Base-by-base conservation (phyloP, 2,329 filamentous ascomycete genomes). In the Cladophialophora chaetospira region DNA sequence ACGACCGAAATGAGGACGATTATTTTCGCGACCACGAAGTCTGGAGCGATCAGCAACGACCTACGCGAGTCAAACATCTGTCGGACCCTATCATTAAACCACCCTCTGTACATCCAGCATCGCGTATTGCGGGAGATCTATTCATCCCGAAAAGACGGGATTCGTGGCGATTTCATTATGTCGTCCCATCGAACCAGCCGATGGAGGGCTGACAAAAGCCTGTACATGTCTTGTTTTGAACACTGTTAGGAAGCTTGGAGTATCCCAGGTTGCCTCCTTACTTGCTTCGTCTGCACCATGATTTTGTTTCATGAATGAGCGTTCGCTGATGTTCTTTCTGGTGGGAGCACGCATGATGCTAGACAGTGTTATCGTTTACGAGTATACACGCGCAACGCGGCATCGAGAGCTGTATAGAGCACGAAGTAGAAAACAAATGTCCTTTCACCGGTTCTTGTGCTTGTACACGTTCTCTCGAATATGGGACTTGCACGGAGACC, bases 151-250 rank as follows among this genome's bases (percentile, higher is more conserved):
- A 62, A 28, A 54, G 57, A 53, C 29, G 60, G 28, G 57, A 54
- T 23, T 55, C 56, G 15, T 64, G 62, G 62, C 59, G 58, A 36
- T 52, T 64, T 57, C 62, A 64, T 49, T 64, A 62, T 42, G 43
- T 62, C 36, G 35, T 51, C 6, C 48, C 48, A 23, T 51, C 48
- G 26, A 42, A 42, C 35, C 36, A 42, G 36, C 48, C 36, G 25
- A 29, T 51, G 35, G 48, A 51, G 19, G 19, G 36, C 15, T 40
- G 8, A 40, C 36, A 11, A n/a, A n/a, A n/a, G n/a, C n/a, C n/a
- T n/a, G n/a, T n/a, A n/a, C n/a, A n/a, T n/a, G n/a, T n/a, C n/a
- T 21, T 40, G 36, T 40, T 15, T 11, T 21, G n/a, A n/a, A n/a
- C n/a, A n/a, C n/a, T n/a, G n/a, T n/a, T n/a, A n/a, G n/a, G n/a